A percentile compares a stretch with the other conserved stretches of the same genome.
Evolutionary conservation across 2,329 filamentous ascomycete genomes (phyloP).

Genomic region (Neonectria punicea): DNA sequence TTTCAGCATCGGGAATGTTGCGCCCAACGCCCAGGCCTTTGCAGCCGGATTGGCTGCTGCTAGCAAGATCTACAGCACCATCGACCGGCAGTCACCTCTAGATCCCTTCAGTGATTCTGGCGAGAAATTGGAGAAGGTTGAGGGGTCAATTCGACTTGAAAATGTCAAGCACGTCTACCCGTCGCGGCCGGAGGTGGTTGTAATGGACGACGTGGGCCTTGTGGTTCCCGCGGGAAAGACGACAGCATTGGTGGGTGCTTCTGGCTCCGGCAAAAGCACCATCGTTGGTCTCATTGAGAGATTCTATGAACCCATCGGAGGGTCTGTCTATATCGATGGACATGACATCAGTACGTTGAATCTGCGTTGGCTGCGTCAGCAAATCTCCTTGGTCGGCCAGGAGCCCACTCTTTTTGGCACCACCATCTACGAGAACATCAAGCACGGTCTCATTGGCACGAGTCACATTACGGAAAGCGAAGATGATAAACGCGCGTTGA

Average conservation of each 20-base stretch:
- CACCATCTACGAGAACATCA: constrained; percentile 55
- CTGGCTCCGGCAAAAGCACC: constrained; percentile 63
- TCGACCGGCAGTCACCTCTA: constrained; percentile 70
- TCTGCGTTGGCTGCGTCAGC: constrained; percentile 57
- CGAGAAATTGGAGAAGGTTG: constrained; percentile 34
- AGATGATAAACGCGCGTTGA: not conserved
- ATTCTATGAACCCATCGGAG: constrained; percentile 62
- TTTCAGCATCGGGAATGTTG: constrained; percentile 82
- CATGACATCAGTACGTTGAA: constrained; percentile 51
- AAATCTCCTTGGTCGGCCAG: constrained; percentile 60
- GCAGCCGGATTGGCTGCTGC: constrained; percentile 80
- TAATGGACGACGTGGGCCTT: constrained; percentile 50
- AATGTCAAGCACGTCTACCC: constrained; percentile 62
- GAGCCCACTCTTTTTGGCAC: constrained; percentile 59
- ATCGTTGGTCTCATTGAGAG: constrained; percentile 51
- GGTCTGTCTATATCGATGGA: constrained; percentile 51
- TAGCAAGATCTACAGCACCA: constrained; percentile 84
- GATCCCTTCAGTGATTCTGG: constrained; percentile 48
- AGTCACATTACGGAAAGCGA: not conserved
- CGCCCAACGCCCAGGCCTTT: constrained; percentile 81
- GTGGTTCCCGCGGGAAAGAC: constrained; percentile 53
- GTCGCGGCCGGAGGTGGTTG: constrained; percentile 56
- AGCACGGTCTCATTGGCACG: constrained; percentile 51
- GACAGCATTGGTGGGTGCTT: constrained; percentile 64
- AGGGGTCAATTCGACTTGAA: constrained; percentile 54